phyloP scores from a whole-genome alignment of 1,284 basidiomycete species.

The Austroboletus novae-zelandiae region DNA sequence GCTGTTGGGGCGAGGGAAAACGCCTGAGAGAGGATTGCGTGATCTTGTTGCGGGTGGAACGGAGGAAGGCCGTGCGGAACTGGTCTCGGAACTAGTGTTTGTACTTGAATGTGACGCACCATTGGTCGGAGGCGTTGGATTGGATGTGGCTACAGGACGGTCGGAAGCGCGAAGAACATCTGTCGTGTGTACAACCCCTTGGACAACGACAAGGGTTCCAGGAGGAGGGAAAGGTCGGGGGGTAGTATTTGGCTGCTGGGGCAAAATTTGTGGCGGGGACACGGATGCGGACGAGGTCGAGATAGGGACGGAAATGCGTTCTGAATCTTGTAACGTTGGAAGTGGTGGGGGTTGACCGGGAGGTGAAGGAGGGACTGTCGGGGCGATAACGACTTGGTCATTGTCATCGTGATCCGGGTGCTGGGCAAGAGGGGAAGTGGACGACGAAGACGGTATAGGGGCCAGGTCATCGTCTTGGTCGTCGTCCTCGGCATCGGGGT shows the following conservation, averaged over 20 bases:
- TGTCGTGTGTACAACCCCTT: conserved; percentile 77
- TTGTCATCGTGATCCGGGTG: conserved; percentile 8
- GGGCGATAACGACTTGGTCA: conserved; percentile 22
- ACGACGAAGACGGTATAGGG: conserved; percentile 23
- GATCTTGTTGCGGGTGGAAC: conserved; percentile 26
- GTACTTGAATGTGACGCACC: conserved; percentile 5
- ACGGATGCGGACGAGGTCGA: conserved; percentile 3
- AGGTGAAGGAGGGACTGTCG: conserved; percentile 6
- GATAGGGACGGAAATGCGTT: conserved; percentile 6
- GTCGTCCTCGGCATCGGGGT: conserved; percentile 6
- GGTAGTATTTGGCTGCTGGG: conserved; percentile 14
- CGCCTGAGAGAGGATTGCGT: conserved; percentile 42
- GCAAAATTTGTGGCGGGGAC: conserved; percentile 8
- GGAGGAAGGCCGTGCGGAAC: conserved; percentile 29
- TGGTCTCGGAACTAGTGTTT: conserved; percentile 6
- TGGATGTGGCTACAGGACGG: conserved; percentile 9
- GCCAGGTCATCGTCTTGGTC: conserved; percentile 1
- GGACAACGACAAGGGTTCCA: conserved; percentile 74
- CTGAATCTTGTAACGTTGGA: conserved; percentile 10
- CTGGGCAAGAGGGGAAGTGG: conserved; percentile 4
- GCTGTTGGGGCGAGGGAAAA: conserved; percentile 41
- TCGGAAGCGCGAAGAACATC: conserved; percentile 46
- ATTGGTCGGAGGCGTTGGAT: conserved; percentile 11
- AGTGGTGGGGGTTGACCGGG: conserved; percentile 9
- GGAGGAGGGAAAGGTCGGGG: conserved; percentile 61